Evolutionary conservation across 2,329 filamentous ascomycete species (phyloP).

Genomic region (Aspergillus sclerotialis): DNA sequence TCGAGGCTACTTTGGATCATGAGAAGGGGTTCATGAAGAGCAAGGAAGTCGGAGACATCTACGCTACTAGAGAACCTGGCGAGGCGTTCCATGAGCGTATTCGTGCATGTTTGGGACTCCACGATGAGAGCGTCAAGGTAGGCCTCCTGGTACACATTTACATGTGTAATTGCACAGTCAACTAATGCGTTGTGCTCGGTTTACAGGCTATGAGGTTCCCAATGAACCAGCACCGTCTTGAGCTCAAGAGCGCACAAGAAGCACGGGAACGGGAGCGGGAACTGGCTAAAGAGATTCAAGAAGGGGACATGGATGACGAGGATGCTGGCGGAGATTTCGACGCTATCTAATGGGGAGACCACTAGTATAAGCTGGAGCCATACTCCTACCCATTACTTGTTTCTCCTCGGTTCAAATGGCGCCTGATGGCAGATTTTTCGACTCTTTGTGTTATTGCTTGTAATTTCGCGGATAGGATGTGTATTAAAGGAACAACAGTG

Average conservation of each 20-base stretch:
- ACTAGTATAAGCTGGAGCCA: slow-evolving; percentile 15
- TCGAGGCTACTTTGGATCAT: slow-evolving; percentile 88
- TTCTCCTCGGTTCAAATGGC: slow-evolving; percentile 1
- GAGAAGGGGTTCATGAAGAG: slow-evolving; percentile 98
- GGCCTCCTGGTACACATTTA: slow-evolving; percentile 15
- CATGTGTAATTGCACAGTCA: not conserved
- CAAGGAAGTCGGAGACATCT: slow-evolving; percentile 92
- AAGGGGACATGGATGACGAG: slow-evolving; percentile 93
- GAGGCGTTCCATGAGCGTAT: slow-evolving; percentile 98
- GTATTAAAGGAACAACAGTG: slow-evolving; percentile 17
- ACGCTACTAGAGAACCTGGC: slow-evolving; percentile 88
- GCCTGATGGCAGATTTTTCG: slow-evolving; percentile 12
- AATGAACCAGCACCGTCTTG: slow-evolving; percentile 96
- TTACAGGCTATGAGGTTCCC: slow-evolving; percentile 91
- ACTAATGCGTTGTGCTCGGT: not conserved
- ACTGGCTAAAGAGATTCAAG: slow-evolving; percentile 97
- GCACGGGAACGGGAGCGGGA: slow-evolving; percentile 94
- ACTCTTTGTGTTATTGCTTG: slow-evolving; percentile 22
- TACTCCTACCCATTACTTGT: slow-evolving; percentile 8
- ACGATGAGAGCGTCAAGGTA: slow-evolving; percentile 98
- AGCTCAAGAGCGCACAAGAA: slow-evolving; percentile 97
- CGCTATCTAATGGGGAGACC: slow-evolving; percentile 61
- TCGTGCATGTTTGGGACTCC: slow-evolving; percentile 77
- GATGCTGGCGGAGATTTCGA: slow-evolving; percentile 95
- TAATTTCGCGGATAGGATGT: slow-evolving; percentile 18